Conservation (phyloP, 495 filamentous ascomycete genomes). For the Penicillium canariense region DNA sequence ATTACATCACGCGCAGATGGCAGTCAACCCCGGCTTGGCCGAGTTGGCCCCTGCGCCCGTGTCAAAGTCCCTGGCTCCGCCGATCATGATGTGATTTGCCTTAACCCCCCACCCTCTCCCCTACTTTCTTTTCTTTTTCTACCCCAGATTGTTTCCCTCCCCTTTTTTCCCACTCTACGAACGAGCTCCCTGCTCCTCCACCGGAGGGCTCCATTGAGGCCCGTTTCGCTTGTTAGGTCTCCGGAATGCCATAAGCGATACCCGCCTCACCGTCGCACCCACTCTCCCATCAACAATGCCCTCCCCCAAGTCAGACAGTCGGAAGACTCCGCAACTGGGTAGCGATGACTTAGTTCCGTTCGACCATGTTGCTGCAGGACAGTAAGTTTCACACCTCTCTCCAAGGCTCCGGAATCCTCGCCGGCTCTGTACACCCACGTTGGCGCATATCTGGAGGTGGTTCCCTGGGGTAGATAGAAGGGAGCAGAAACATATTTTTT, state of each 20-base stretch:
- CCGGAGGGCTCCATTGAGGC: not conserved
- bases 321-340: constrained; percentile 39
- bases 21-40: not conserved
- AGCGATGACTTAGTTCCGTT: constrained; percentile 64
- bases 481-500: not conserved
- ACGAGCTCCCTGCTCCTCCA: not conserved
- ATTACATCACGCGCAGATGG: no score
- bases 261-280: not conserved
- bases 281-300: constrained; percentile 31
- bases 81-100: constrained; percentile 2
- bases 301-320: constrained; percentile 35
- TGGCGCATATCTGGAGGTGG: not conserved
- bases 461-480: constrained; percentile 2
- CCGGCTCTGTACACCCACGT: constrained; percentile 7
- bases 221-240: constrained; percentile 9
- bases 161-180: not conserved
- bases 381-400: constrained; percentile 63
- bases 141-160: not conserved
- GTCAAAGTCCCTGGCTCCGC: not conserved
- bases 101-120: not conserved
- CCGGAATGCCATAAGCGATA: constrained; percentile 19
- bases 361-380: constrained; percentile 84
- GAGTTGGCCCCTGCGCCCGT: not conserved
- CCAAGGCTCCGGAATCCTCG: not conserved
- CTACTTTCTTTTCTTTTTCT: not conserved